Conservation (phyloP, 805 yeast species). For the Lipomyces japonicus region DNA sequence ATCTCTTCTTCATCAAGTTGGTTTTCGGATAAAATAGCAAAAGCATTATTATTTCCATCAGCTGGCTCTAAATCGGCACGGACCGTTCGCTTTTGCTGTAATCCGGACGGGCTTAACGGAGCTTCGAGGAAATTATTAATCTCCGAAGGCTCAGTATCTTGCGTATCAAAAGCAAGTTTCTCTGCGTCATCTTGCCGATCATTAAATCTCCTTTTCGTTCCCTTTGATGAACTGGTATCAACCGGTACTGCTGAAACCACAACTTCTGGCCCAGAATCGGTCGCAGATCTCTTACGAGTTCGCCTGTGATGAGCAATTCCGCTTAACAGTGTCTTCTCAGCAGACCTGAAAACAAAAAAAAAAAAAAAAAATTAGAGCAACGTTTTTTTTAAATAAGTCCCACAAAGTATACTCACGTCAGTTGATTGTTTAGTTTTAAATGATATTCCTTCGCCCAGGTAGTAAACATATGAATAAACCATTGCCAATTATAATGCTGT, state of each 20-base stretch:
- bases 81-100: background rate
- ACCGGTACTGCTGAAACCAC: background rate
- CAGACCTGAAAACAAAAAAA: background rate
- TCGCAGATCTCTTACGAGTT: background rate
- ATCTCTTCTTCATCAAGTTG: too few relatives aligned
- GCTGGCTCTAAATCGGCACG: background rate
- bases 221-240: background rate
- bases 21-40: background rate
- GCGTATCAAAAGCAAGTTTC: background rate
- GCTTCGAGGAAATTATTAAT: background rate
- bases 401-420: too few relatives aligned
- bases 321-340: background rate
- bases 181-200: constrained; percentile 7
- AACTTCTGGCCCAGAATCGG: too few relatives aligned
- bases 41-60: background rate
- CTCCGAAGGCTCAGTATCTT: background rate
- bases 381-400: too few relatives aligned
- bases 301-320: background rate
- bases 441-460: too few relatives aligned
- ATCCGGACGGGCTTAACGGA: background rate
- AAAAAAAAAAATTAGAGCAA: background rate
- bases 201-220: background rate
- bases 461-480: too few relatives aligned
- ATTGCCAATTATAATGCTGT: background rate
- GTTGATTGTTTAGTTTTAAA: too few relatives aligned